Evolutionary conservation across 345 rosid species (phyloP).

Genomic region (Camelina hispida): DNA sequence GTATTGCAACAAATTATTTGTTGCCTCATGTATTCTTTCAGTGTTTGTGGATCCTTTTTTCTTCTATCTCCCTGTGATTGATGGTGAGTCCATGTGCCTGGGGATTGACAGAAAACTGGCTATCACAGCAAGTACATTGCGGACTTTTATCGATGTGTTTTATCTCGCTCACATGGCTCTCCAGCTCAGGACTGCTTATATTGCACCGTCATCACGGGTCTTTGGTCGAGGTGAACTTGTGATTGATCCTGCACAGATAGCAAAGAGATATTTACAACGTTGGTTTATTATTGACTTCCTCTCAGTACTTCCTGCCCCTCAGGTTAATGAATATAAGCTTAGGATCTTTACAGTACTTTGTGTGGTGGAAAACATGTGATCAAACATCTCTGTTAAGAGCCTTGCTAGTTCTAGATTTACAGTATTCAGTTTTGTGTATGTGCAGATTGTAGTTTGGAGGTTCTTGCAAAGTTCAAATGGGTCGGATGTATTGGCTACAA

Average conservation of each 20-base stretch:
- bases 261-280: conserved; percentile 74
- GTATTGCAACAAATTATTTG: conserved; percentile 74
- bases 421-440: conserved; percentile 19
- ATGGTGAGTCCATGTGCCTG: conserved; percentile 56
- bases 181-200: conserved; percentile 92
- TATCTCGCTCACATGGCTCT: conserved; percentile 91
- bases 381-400: neutral
- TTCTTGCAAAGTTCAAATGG: conserved; percentile 75
- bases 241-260: conserved; percentile 85
- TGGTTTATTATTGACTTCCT: conserved; percentile 86
- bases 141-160: conserved; percentile 75
- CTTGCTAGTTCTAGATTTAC: conserved; percentile 20
- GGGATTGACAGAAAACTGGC: conserved; percentile 79
- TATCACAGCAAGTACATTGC: conserved; percentile 67
- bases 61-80: conserved; percentile 84
- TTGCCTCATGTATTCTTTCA: conserved; percentile 77
- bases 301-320: conserved; percentile 84
- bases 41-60: conserved; percentile 90
- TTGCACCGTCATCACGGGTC: conserved; percentile 94
- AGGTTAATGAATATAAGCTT: conserved; percentile 53
- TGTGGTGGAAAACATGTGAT: neutral
- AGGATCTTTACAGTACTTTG: conserved; percentile 13
- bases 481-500: conserved; percentile 75
- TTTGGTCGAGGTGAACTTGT: conserved; percentile 98
- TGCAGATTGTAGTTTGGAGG: conserved; percentile 94